Conservation (phyloP, 306 rosid species). For the Amphicarpaea edgeworthii region DNA sequence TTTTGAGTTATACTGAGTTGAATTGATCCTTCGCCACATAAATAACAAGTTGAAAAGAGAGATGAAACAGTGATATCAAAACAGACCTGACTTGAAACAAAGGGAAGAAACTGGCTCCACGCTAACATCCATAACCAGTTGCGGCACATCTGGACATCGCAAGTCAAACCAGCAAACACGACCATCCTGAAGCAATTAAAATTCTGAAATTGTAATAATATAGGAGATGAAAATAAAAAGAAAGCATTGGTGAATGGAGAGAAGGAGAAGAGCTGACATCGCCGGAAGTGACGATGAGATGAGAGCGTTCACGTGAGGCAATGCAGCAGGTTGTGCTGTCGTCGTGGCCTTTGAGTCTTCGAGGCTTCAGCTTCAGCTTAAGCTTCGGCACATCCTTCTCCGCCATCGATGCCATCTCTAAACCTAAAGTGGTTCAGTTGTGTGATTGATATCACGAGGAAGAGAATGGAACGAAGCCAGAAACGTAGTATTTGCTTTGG, state of each 20-base stretch:
- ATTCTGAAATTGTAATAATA: conserved; percentile 4
- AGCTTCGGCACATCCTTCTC: background rate
- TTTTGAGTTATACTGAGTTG: background rate
- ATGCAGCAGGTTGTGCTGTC: conserved; percentile 78
- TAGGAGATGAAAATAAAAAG: background rate
- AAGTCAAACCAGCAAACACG: conserved; percentile 94
- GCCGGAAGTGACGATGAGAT: conserved; percentile 76
- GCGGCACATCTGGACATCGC: conserved; percentile 73
- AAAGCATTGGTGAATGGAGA: background rate
- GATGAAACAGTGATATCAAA: conserved; percentile 5
- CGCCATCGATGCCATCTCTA: conserved; percentile 32
- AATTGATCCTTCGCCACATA: background rate
- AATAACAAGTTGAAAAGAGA: background rate
- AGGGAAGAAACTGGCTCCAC: conserved; percentile 74
- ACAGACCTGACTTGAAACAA: conserved; percentile 75
- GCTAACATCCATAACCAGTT: conserved; percentile 69
- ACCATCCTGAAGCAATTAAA: conserved; percentile 63
- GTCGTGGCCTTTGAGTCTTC: conserved; percentile 78
- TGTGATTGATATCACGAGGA: no score
- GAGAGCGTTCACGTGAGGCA: conserved; percentile 70
- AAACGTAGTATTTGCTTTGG: background rate
- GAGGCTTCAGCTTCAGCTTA: conserved; percentile 50
- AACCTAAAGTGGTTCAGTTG: background rate
- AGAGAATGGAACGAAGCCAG: no score
- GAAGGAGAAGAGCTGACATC: conserved; percentile 56